Conservation (phyloP, 163 green algal species). For the Scenedesmus sp. region DNA sequence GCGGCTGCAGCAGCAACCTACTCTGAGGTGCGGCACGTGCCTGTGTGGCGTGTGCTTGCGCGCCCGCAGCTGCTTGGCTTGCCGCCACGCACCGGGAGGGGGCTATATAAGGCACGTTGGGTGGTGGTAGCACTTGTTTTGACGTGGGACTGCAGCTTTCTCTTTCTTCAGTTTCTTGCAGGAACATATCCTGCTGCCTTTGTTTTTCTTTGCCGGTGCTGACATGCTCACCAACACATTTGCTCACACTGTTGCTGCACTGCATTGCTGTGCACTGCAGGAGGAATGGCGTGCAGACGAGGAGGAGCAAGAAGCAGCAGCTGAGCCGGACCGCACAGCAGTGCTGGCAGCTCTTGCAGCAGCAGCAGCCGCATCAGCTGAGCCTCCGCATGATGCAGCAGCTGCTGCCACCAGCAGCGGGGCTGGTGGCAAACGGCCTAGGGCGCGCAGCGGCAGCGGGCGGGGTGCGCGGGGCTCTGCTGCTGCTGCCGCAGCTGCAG, state of each 20-base stretch:
- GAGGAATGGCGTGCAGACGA: neutral
- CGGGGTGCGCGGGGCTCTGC: neutral
- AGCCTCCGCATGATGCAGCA: neutral
- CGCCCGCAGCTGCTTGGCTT: neutral
- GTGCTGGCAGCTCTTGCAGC: neutral
- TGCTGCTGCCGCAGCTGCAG: neutral
- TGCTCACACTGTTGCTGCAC: neutral
- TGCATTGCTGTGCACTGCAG: slow-evolving; percentile 1
- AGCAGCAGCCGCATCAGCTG: slow-evolving; percentile 16
- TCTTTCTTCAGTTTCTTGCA: neutral
- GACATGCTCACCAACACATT: neutral
- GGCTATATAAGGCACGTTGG: neutral
- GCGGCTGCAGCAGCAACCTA: neutral
- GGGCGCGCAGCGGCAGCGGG: neutral
- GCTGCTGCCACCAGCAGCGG: slow-evolving; percentile 1
- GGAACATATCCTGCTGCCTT: neutral
- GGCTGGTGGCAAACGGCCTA: neutral
- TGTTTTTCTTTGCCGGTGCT: neutral
- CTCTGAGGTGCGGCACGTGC: neutral
- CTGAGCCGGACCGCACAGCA: neutral
- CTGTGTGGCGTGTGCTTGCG: neutral
- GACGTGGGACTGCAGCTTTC: no score
- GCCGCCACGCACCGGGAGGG: neutral
- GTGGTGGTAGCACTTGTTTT: slow-evolving; percentile 1
- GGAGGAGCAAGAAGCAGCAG: neutral